Evolutionary conservation across 345 rosid species (phyloP).

Genomic region (Odontarrhena argentea): DNA sequence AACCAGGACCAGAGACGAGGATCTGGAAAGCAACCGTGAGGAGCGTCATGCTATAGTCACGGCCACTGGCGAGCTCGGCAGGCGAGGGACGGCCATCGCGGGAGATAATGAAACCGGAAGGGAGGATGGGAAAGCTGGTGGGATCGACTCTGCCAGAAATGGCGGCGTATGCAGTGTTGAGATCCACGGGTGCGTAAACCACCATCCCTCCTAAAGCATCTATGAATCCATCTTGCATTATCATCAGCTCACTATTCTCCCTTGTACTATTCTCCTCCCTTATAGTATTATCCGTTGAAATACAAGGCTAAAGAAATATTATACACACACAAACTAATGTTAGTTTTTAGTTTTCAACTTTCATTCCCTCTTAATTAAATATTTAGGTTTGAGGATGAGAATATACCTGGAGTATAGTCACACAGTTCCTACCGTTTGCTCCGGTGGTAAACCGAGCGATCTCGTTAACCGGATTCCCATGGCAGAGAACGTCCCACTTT

Average conservation of each 20-base stretch:
- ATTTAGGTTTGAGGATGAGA: not conserved
- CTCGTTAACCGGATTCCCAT: constrained; percentile 50
- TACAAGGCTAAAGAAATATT: constrained; percentile 16
- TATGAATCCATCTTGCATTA: constrained; percentile 64
- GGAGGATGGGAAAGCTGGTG: constrained; percentile 54
- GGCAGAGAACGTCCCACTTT: constrained; percentile 85
- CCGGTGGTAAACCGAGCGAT: constrained; percentile 54
- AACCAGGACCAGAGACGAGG: constrained; percentile 43
- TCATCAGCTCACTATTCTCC: constrained; percentile 41
- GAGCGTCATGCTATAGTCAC: constrained; percentile 20
- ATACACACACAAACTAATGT: not conserved
- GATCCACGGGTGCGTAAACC: constrained; percentile 64
- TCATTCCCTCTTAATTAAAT: not conserved
- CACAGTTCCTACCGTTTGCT: constrained; percentile 47
- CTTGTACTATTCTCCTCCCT: constrained; percentile 8
- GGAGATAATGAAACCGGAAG: constrained; percentile 75
- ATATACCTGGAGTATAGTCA: constrained; percentile 55
- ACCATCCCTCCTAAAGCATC: constrained; percentile 54
- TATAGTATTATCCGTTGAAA: not conserved
- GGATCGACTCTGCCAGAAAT: constrained; percentile 48
- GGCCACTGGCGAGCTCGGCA: constrained; percentile 11
- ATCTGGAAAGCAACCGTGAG: constrained; percentile 78
- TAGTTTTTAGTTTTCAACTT: not conserved
- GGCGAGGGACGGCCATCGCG: constrained; percentile 43
- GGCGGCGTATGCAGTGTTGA: constrained; percentile 44